Conservation (phyloP, 2,329 filamentous ascomycete genomes). For the Ascochyta fabae region DNA sequence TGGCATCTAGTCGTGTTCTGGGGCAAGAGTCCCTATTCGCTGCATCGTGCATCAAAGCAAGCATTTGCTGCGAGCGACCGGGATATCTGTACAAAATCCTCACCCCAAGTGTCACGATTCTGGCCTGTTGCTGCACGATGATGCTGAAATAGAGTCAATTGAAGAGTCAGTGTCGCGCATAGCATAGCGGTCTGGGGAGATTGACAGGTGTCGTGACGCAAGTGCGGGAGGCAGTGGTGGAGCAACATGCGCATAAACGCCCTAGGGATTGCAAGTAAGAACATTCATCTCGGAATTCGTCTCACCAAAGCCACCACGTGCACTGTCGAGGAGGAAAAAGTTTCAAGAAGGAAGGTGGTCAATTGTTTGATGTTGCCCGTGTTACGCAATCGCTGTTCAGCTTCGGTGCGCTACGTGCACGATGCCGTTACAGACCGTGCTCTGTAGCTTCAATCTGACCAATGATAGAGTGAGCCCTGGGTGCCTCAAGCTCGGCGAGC, state of each 20-base stretch:
- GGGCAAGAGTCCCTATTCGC: slow-evolving; percentile 24
- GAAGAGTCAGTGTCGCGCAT: slow-evolving; percentile 2
- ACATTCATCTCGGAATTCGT: slow-evolving; percentile 1
- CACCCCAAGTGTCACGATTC: slow-evolving; percentile 7
- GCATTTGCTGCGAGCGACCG: slow-evolving; percentile 10
- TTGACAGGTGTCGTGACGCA: slow-evolving; percentile 11
- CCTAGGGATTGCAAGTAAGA: slow-evolving; percentile 18
- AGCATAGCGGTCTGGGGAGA: slow-evolving; percentile 7
- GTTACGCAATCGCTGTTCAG: slow-evolving; percentile 29
- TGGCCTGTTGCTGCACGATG: slow-evolving; percentile 15
- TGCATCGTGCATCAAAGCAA: slow-evolving; percentile 11
- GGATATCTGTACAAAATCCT: slow-evolving; percentile 11
- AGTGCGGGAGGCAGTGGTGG: slow-evolving; percentile 26
- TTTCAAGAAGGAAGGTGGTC: slow-evolving; percentile 15
- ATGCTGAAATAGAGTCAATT: slow-evolving; percentile 10
- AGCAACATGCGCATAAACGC: slow-evolving; percentile 20
- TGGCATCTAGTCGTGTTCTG: slow-evolving; percentile 7
- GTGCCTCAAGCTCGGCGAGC: slow-evolving; percentile 42
- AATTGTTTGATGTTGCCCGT: slow-evolving; percentile 1
- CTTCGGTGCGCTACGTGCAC: slow-evolving; percentile 23
- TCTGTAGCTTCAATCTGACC: slow-evolving; percentile 20
- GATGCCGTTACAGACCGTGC: slow-evolving; percentile 24
- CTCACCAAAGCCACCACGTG: slow-evolving; percentile 12
- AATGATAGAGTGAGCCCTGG: slow-evolving; percentile 16
- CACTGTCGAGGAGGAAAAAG: slow-evolving; percentile 5